Base-by-base conservation (phyloP, 2,329 filamentous ascomycete genomes). In the Cercospora canescens region DNA sequence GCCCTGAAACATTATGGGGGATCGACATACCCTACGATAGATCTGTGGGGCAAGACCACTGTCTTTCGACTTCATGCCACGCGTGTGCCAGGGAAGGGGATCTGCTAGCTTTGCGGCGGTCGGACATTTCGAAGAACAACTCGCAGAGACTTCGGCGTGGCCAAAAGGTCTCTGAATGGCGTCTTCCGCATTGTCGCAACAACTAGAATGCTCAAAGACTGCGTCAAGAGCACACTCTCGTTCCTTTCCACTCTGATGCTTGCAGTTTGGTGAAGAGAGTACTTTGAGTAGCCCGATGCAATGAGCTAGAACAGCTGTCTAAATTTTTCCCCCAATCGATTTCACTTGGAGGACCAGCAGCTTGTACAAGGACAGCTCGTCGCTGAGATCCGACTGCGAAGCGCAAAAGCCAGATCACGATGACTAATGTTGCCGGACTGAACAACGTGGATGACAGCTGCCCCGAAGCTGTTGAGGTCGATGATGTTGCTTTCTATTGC, bases 321-420 rank as follows among this genome's bases (percentile, higher is more conserved):
- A n/a, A 66, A 82, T 81, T 11, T 82, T 80, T 1, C 82, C 82
- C 74, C 83, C 80, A 6, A 77, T 56, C n/a, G 35, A 58, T 6
- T 87, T 84, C 0, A 82, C 86, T 72, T 92, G 92, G 69, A 91
- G 81, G 65, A 92, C 88, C 1, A 89, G 83, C 1, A 92, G 78
- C 9, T 91, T 80, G 71, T 91, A 91, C 68, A 87, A 89, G 0
- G 87, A 87, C 1, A 91, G 75, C 0, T 84, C 59, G 28, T n/a
- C 45, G 34, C 28, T 57, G 4, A 34, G 35, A 48, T 12, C 41
- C 6, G 37, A 56, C 26, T 41, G 18, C 11, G 39, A n/a, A 7
- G 56, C 14, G 14, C 55, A 87, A 70, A 0, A 76, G 67, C 3
- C 75, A 74, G 16, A 72, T 68, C 62, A 71, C 75, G 26, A 81